Conservation (phyloP, 371 early-diverging fungal species). For the Coemansia linderi region DNA sequence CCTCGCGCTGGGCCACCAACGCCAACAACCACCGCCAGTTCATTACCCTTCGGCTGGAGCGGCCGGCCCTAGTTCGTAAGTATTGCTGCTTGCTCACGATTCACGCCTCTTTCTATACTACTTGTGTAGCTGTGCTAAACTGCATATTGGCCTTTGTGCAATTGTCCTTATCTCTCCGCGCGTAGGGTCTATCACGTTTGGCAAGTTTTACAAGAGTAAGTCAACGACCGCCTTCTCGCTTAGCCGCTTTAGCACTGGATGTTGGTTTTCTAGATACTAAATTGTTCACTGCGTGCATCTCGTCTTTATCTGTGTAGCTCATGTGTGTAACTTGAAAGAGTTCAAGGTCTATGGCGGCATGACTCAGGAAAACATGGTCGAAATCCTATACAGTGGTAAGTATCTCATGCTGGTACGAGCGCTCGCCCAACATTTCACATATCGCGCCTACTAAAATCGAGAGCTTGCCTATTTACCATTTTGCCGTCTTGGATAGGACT, state of each 20-base stretch:
- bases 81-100: constrained; percentile 1
- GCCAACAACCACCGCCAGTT: constrained; percentile 68
- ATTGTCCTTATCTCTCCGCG: background rate
- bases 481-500: constrained; percentile 59
- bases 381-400: constrained; percentile 84
- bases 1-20: constrained; percentile 68
- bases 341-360: constrained; percentile 92
- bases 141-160: background rate
- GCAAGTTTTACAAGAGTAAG: constrained; percentile 89
- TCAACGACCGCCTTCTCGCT: background rate
- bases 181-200: constrained; percentile 86
- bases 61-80: constrained; percentile 61
- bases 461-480: background rate
- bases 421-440: background rate
- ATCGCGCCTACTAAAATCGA: background rate
- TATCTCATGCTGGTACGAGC: background rate
- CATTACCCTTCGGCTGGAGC: constrained; percentile 64
- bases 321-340: constrained; percentile 96
- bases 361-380: constrained; percentile 74
- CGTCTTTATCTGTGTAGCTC: constrained; percentile 58
- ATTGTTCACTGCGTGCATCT: background rate
- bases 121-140: background rate
- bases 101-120: background rate
- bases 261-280: background rate
- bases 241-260: background rate